phyloP scores from a whole-genome alignment of 2,329 filamentous ascomycete species.

The Peltaster fructicola region DNA sequence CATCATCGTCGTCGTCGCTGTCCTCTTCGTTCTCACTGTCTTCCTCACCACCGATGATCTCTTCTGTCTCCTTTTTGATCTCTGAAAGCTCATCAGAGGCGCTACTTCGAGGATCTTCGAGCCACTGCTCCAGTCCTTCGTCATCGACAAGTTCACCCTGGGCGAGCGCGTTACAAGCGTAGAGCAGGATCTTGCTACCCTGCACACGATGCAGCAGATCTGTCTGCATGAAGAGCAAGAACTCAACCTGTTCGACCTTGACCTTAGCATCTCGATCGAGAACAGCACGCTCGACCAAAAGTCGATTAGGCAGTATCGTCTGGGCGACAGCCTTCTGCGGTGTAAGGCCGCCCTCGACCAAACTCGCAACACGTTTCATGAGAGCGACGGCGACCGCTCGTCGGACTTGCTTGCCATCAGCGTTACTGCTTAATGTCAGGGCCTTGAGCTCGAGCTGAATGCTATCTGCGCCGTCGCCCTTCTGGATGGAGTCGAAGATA shows the following conservation, averaged over 20 bases:
- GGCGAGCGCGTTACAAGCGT: constrained; percentile 69
- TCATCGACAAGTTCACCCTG: constrained; percentile 72
- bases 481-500: constrained; percentile 68
- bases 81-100: constrained; percentile 50
- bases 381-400: constrained; percentile 74
- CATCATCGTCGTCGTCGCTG: constrained; percentile 24
- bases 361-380: constrained; percentile 59
- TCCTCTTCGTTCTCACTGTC: constrained; percentile 50
- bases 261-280: constrained; percentile 31
- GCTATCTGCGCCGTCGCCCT: constrained; percentile 56
- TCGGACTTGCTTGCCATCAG: constrained; percentile 75
- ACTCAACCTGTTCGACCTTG: constrained; percentile 63
- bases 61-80: constrained; percentile 57
- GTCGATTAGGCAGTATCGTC: constrained; percentile 35
- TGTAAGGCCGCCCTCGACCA: constrained; percentile 32
- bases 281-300: constrained; percentile 40
- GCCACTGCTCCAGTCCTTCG: constrained; percentile 78
- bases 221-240: constrained; percentile 64
- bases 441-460: constrained; percentile 90
- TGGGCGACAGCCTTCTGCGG: constrained; percentile 25
- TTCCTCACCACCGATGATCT: constrained; percentile 60
- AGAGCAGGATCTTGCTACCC: constrained; percentile 53
- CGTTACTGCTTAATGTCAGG: constrained; percentile 77
- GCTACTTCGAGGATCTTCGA: constrained; percentile 53
- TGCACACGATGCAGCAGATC: constrained; percentile 51